Percentiles rank a stretch among this genome's conserved stretches.
Evolutionary conservation across 2,329 filamentous ascomycete genomes (phyloP).

Genomic region (Xylariomycetidae sp.): DNA sequence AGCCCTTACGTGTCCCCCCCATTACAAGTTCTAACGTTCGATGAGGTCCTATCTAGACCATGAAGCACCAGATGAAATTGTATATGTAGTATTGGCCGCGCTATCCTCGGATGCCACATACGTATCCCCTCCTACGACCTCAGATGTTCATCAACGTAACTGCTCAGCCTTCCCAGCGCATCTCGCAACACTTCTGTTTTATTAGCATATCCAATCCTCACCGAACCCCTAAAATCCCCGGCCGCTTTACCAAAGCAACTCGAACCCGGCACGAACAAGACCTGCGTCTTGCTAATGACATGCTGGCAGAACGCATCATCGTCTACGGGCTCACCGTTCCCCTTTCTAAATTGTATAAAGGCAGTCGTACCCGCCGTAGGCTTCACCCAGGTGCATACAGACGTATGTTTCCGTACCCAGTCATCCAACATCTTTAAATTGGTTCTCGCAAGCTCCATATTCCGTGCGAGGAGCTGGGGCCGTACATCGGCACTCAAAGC

Average conservation of each 20-base stretch:
- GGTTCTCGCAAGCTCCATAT: conserved; percentile 56
- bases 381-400: conserved; percentile 60
- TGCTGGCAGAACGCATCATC: conserved; percentile 68
- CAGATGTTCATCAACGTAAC: conserved; percentile 34
- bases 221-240: conserved; percentile 60
- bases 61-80: no score
- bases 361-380: conserved; percentile 77
- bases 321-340: conserved; percentile 57
- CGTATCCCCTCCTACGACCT: no score
- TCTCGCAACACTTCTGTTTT: conserved; percentile 64
- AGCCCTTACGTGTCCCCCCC: no score
- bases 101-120: no score
- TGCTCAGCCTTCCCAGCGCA: conserved; percentile 50
- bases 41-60: no score
- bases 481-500: conserved; percentile 54
- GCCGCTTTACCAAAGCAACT: conserved; percentile 60
- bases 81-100: no score
- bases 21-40: no score
- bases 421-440: conserved; percentile 58
- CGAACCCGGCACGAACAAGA: conserved; percentile 70
- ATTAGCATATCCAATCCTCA: conserved; percentile 73
- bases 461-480: conserved; percentile 44
- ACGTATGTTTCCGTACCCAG: conserved; percentile 59
- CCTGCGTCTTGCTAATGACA: conserved; percentile 63
- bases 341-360: conserved; percentile 64